Conservation (phyloP, 2,329 filamentous ascomycete species). For the Cladophialophora immunda region DNA sequence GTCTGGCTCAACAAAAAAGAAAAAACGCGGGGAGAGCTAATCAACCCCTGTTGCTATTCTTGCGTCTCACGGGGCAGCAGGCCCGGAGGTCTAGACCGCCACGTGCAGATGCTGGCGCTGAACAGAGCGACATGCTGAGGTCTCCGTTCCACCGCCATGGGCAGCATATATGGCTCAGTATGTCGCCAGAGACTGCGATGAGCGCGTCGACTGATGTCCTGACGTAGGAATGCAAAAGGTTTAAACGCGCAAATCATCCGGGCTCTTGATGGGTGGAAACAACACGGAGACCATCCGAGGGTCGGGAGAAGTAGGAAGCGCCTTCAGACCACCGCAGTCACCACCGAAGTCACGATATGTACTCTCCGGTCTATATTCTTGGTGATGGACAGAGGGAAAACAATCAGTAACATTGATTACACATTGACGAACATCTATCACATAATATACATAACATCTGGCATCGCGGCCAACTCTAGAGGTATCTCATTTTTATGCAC, state of each 20-base stretch:
- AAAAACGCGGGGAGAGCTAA: slow-evolving; percentile 34
- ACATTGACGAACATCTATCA: background rate
- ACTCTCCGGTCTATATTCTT: background rate
- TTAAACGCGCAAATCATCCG: slow-evolving; percentile 3
- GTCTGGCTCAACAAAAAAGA: slow-evolving; percentile 10
- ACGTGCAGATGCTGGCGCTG: slow-evolving; percentile 13
- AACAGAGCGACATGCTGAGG: background rate
- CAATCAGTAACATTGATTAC: background rate
- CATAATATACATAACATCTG: slow-evolving; percentile 1
- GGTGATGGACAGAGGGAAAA: background rate
- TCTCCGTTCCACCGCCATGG: slow-evolving; percentile 12
- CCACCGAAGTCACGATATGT: background rate
- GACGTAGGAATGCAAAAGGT: slow-evolving; percentile 4
- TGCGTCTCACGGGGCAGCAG: slow-evolving; percentile 9
- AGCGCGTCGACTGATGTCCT: background rate
- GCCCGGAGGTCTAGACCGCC: slow-evolving; percentile 11
- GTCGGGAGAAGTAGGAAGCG: slow-evolving; percentile 32
- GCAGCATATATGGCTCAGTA: slow-evolving; percentile 8
- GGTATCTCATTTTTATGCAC: slow-evolving; percentile 3
- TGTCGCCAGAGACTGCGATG: background rate
- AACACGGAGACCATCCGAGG: background rate
- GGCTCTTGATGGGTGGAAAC: background rate
- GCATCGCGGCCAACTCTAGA: background rate
- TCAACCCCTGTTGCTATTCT: slow-evolving; percentile 13
- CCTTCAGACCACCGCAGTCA: background rate